phyloP scores from a whole-genome alignment of 352 stramenopile species.

The Nothophytophthora sp. region DNA sequence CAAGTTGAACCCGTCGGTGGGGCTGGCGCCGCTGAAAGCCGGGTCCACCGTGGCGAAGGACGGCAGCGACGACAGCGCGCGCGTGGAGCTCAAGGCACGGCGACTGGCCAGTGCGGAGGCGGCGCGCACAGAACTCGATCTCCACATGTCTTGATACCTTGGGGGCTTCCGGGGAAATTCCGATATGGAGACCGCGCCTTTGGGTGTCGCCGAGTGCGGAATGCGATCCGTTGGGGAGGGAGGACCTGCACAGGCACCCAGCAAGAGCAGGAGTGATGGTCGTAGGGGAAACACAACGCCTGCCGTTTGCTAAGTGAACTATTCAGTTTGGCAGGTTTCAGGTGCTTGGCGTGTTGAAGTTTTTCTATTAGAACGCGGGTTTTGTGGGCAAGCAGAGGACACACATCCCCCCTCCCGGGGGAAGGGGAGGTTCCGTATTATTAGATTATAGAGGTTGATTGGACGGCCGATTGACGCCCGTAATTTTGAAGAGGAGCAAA shows the following conservation, averaged over 20 bases:
- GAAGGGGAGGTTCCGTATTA: neutral
- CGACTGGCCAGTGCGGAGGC: constrained; percentile 27
- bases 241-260: no score
- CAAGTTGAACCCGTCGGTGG: constrained; percentile 90
- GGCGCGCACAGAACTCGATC: constrained; percentile 22
- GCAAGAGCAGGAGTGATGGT: constrained; percentile 11
- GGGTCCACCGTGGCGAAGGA: constrained; percentile 95
- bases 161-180: constrained; percentile 10
- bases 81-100: constrained; percentile 25
- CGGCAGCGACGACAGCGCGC: constrained; percentile 63
- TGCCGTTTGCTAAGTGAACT: no score
- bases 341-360: no score
- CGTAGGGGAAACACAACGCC: neutral
- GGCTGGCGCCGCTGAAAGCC: constrained; percentile 72
- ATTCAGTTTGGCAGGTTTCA: no score
- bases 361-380: no score
- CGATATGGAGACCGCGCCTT: no score
- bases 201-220: no score
- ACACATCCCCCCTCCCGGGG: no score
- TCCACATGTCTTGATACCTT: constrained; percentile 16
- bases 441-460: constrained; percentile 16
- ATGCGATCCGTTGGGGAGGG: no score
- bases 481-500: constrained; percentile 23
- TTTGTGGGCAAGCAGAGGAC: no score
- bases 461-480: constrained; percentile 6